phyloP scores from a whole-genome alignment of 805 yeast species.

The Candida peoriensis region DNA sequence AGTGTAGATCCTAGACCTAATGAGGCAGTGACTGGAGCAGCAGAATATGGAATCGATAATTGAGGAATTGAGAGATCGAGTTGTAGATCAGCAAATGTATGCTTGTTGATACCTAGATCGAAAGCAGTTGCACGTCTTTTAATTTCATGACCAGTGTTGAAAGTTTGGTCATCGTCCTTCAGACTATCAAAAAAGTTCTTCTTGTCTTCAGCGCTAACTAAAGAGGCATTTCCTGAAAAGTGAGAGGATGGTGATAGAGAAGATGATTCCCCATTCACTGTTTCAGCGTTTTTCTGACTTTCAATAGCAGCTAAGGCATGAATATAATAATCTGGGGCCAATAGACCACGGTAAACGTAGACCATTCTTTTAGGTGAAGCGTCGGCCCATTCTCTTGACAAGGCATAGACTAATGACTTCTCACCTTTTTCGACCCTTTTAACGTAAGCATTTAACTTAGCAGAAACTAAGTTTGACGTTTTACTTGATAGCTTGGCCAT shows the following conservation, averaged over 20 bases:
- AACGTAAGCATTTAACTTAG: slow-evolving; percentile 79
- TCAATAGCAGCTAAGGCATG: slow-evolving; percentile 67
- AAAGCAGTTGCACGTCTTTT: slow-evolving; percentile 50
- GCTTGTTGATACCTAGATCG: slow-evolving; percentile 42
- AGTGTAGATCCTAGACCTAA: slow-evolving; percentile 29
- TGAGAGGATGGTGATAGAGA: background rate
- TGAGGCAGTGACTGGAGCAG: slow-evolving; percentile 77
- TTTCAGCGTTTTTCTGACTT: slow-evolving; percentile 32
- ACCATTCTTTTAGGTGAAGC: slow-evolving; percentile 88
- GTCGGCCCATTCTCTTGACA: slow-evolving; percentile 87
- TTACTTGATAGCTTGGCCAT: slow-evolving; percentile 79
- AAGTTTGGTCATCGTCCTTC: slow-evolving; percentile 14
- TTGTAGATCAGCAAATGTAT: slow-evolving; percentile 31
- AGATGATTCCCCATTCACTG: slow-evolving; percentile 5
- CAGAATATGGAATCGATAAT: slow-evolving; percentile 57
- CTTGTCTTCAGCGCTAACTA: slow-evolving; percentile 21
- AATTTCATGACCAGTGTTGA: slow-evolving; percentile 13
- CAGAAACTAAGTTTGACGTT: slow-evolving; percentile 75
- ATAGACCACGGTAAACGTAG: slow-evolving; percentile 74
- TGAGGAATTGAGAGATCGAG: slow-evolving; percentile 36
- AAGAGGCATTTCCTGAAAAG: slow-evolving; percentile 4
- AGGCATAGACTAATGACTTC: slow-evolving; percentile 61
- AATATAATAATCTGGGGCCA: slow-evolving; percentile 68
- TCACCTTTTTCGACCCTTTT: slow-evolving; percentile 84
- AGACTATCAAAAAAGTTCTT: slow-evolving; percentile 19